A percentile compares a stretch with the other conserved stretches of the same genome.
phyloP scores from a whole-genome alignment of 352 stramenopile species.

The Globisporangium parvum region DNA sequence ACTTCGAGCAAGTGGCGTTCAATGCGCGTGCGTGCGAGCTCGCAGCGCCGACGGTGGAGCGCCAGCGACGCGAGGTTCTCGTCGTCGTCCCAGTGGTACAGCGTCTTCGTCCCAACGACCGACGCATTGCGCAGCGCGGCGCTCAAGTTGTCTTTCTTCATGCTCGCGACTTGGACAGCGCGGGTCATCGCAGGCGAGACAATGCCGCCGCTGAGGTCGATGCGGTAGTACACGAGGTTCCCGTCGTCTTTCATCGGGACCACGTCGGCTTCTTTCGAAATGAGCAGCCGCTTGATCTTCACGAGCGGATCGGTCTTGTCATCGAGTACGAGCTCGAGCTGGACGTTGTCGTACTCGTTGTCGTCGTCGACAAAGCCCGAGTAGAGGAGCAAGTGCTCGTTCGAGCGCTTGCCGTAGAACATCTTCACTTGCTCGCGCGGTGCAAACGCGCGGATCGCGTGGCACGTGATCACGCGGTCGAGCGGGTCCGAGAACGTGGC shows the following conservation, averaged over 20 bases:
- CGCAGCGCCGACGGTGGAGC: constrained; percentile 10
- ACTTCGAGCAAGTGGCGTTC: constrained; percentile 6
- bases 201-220: constrained; percentile 21
- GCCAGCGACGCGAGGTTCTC: constrained; percentile 15
- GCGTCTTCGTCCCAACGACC: constrained; percentile 16
- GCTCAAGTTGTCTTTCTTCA: constrained; percentile 29
- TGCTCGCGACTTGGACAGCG: constrained; percentile 24
- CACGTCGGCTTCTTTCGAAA: constrained; percentile 30
- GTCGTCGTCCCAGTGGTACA: constrained; percentile 20
- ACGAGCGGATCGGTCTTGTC: constrained; percentile 17
- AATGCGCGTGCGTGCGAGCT: constrained; percentile 6
- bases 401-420: constrained; percentile 56
- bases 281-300: constrained; percentile 40
- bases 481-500: constrained; percentile 35
- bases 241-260: constrained; percentile 13
- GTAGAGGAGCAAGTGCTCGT: constrained; percentile 48
- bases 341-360: constrained; percentile 30
- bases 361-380: constrained; percentile 41
- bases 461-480: constrained; percentile 25
- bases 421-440: constrained; percentile 41
- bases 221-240: constrained; percentile 16
- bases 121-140: constrained; percentile 20
- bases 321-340: constrained; percentile 17
- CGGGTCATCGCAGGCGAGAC: constrained; percentile 20
- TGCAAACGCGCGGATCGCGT: constrained; percentile 31